Conservation (phyloP, 371 early-diverging fungal species). For the Mucor racemosus region DNA sequence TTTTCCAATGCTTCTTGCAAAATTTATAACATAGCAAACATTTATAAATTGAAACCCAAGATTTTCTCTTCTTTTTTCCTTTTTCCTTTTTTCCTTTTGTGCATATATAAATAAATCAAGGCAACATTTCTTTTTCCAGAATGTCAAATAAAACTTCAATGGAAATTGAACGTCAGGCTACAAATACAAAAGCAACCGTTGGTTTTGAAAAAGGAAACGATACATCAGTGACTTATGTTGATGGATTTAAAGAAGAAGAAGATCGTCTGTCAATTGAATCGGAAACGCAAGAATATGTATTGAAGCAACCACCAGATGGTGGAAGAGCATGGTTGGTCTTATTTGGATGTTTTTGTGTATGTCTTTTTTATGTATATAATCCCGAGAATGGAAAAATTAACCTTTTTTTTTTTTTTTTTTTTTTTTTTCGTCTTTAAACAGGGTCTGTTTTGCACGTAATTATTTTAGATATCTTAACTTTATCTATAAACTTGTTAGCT, state of each 20-base stretch:
- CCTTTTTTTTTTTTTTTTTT: not conserved
- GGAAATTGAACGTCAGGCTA: not conserved
- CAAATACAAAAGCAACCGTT: not conserved
- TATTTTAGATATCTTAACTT: not conserved
- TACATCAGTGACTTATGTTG: not conserved
- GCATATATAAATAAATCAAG: not conserved
- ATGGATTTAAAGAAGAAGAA: conserved; percentile 17
- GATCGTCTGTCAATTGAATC: conserved; percentile 10
- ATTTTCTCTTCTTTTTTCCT: conserved; percentile 6
- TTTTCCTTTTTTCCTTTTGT: not conserved
- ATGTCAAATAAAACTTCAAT: conserved; percentile 5
- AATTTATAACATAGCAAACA: not conserved
- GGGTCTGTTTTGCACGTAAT: conserved; percentile 49
- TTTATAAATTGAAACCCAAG: not conserved
- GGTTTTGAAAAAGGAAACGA: conserved; percentile 1
- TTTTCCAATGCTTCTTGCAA: not conserved
- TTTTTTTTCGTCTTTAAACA: too few species aligned
- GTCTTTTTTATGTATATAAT: not conserved
- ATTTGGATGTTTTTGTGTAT: conserved; percentile 41
- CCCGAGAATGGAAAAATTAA: conserved; percentile 1
- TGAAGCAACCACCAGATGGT: conserved; percentile 30
- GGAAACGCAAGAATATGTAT: conserved; percentile 5
- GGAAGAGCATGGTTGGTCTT: conserved; percentile 37
- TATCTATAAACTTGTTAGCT: not conserved
- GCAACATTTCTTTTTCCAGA: too few species aligned